These are phyloP conservation scores for Stellera chamaejasme DNA, from an alignment of 345 rosid species.

Conservation along the genomic window DNA sequence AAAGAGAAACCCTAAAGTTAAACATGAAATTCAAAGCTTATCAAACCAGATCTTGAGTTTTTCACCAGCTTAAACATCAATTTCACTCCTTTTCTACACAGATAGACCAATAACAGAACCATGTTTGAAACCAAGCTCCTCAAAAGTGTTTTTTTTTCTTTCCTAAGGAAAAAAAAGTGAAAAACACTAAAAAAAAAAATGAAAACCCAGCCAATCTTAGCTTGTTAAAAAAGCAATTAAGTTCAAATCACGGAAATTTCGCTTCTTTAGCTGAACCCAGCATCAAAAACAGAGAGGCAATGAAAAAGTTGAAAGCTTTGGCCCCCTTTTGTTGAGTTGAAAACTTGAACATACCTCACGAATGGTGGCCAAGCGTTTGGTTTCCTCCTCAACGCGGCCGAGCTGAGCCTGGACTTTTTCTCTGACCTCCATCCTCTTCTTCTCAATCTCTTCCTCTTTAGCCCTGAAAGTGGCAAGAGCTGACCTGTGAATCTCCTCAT, in stretches of 20 bases:
- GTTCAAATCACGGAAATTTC: constrained; percentile 1
- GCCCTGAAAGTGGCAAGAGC: constrained; percentile 86
- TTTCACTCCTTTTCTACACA: too few species aligned
- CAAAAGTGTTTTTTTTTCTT: too few species aligned
- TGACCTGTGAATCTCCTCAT: constrained; percentile 89
- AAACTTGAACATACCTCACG: constrained; percentile 51
- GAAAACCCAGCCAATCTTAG: background rate
- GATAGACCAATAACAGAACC: too few species aligned
- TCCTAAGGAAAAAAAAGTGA: background rate
- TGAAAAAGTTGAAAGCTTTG: background rate
- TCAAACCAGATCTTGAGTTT: too few species aligned
- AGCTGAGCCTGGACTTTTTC: constrained; percentile 78
- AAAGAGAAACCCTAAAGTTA: too few species aligned
- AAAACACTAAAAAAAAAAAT: background rate
- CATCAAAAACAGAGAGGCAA: background rate
- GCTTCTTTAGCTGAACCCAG: constrained; percentile 1
- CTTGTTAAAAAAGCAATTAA: constrained; percentile 1
- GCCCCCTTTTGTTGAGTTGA: background rate
- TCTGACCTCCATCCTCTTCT: constrained; percentile 73
- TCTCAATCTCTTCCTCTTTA: constrained; percentile 96
- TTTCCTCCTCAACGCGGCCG: constrained; percentile 83
- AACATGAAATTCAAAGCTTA: too few species aligned
- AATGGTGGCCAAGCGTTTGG: constrained; percentile 65
- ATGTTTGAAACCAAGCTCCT: too few species aligned
- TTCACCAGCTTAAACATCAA: too few species aligned